Percentiles rank a stretch among this genome's conserved stretches.
Evolutionary conservation across 2,329 filamentous ascomycete species (phyloP).

Genomic region (Aureobasidium subglaciale): DNA sequence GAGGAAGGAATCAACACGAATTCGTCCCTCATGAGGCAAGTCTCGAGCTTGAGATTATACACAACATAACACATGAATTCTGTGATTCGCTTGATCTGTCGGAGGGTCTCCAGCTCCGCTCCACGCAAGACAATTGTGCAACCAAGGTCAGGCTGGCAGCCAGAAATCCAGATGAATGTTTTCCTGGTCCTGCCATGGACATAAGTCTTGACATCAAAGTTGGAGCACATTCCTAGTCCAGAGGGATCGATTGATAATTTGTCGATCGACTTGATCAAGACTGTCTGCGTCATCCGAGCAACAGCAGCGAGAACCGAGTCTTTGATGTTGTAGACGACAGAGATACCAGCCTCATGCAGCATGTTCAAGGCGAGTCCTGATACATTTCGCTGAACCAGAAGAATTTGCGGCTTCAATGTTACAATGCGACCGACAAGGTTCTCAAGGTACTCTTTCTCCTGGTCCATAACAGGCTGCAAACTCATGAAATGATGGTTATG

Average conservation of each 20-base stretch:
- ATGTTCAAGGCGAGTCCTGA: conserved; percentile 86
- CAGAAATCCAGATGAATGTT: conserved; percentile 92
- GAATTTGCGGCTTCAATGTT: conserved; percentile 72
- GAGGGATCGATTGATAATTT: conserved; percentile 74
- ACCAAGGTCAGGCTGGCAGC: conserved; percentile 80
- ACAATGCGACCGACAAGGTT: conserved; percentile 90
- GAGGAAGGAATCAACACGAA: conserved; percentile 70
- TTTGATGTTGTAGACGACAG: conserved; percentile 95
- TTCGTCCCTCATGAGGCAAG: conserved; percentile 86
- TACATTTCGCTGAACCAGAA: conserved; percentile 89
- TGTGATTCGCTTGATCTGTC: conserved; percentile 82
- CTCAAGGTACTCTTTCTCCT: conserved; percentile 87
- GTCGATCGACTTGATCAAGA: conserved; percentile 90
- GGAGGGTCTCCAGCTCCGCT: conserved; percentile 61
- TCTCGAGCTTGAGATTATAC: conserved; percentile 94
- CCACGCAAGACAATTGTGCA: conserved; percentile 92
- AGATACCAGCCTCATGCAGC: conserved; percentile 79
- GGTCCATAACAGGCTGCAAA: conserved; percentile 88
- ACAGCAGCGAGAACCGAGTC: conserved; percentile 92
- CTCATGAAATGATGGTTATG: conserved; percentile 97
- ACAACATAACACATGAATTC: conserved; percentile 99
- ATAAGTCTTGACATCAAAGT: conserved; percentile 93
- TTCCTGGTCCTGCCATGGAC: conserved; percentile 80
- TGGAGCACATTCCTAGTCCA: conserved; percentile 70
- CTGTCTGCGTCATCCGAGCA: conserved; percentile 81